phyloP scores from a whole-genome alignment of 257 asterid species.

The Linderniella brevidens region DNA sequence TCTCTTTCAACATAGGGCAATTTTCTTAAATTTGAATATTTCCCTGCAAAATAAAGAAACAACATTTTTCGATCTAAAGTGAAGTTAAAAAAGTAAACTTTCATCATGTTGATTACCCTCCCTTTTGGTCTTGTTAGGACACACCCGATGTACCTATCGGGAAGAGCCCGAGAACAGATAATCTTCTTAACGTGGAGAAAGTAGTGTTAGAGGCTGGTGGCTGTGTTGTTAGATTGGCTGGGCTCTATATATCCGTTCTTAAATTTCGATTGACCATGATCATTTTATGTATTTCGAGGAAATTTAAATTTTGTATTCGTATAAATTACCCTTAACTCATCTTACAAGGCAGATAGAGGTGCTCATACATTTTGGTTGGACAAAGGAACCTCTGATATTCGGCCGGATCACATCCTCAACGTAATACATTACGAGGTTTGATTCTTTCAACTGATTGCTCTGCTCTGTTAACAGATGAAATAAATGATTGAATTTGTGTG shows the following conservation, averaged over 20 bases:
- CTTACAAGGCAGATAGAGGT: slow-evolving; percentile 76
- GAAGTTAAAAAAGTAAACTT: no score
- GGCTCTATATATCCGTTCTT: slow-evolving; percentile 92
- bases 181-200: slow-evolving; percentile 66
- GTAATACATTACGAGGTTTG: slow-evolving; percentile 95
- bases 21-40: background rate
- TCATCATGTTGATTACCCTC: background rate
- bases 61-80: no score
- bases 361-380: slow-evolving; percentile 76
- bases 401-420: slow-evolving; percentile 89
- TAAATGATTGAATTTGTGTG: no score
- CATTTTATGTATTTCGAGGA: no score
- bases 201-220: slow-evolving; percentile 74
- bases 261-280: no score
- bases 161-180: slow-evolving; percentile 77
- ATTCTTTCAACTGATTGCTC: no score
- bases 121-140: slow-evolving; percentile 28
- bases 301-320: no score
- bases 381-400: slow-evolving; percentile 55
- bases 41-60: no score
- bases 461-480: no score
- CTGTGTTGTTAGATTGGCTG: slow-evolving; percentile 84
- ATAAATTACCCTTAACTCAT: slow-evolving; percentile 54
- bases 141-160: slow-evolving; percentile 78
- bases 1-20: no score